Conservation (phyloP, 768 basidiomycete species). For the Tulasnella sp. region DNA sequence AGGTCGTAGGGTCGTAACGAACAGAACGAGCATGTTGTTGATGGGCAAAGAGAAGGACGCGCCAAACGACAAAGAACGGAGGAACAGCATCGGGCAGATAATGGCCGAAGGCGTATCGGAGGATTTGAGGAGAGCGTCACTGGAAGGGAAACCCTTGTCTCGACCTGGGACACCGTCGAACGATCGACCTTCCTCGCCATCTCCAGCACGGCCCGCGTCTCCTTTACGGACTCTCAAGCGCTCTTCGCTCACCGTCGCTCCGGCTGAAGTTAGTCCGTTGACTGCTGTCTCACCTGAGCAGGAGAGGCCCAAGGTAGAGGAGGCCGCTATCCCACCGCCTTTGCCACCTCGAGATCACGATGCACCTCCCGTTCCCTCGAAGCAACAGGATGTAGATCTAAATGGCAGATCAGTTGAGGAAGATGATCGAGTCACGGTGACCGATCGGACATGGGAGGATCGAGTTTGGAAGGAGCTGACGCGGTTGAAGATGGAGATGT, state of each 20-base stretch:
- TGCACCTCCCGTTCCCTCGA: background rate
- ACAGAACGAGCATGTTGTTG: background rate
- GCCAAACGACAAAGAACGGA: background rate
- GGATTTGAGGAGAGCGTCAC: background rate
- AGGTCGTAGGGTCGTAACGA: conserved; percentile 12
- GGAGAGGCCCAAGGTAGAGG: background rate
- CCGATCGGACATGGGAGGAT: conserved; percentile 74
- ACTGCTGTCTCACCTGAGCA: background rate
- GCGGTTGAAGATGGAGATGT: conserved; percentile 69
- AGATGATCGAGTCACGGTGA: conserved; percentile 28
- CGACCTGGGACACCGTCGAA: background rate
- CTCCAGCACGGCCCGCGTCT: background rate
- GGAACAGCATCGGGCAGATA: background rate
- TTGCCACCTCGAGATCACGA: background rate
- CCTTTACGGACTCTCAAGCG: background rate
- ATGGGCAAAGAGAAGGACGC: background rate
- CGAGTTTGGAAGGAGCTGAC: conserved; percentile 72
- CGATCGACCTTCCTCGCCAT: background rate
- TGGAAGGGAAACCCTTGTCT: background rate
- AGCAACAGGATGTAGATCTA: background rate
- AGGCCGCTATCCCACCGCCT: background rate
- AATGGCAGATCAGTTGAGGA: background rate
- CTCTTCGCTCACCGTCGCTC: background rate
- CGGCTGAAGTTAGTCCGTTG: background rate
- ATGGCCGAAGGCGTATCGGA: background rate